Evolutionary conservation across 2,329 filamentous ascomycete genomes (phyloP).

Genomic region (Thelonectria discophora): DNA sequence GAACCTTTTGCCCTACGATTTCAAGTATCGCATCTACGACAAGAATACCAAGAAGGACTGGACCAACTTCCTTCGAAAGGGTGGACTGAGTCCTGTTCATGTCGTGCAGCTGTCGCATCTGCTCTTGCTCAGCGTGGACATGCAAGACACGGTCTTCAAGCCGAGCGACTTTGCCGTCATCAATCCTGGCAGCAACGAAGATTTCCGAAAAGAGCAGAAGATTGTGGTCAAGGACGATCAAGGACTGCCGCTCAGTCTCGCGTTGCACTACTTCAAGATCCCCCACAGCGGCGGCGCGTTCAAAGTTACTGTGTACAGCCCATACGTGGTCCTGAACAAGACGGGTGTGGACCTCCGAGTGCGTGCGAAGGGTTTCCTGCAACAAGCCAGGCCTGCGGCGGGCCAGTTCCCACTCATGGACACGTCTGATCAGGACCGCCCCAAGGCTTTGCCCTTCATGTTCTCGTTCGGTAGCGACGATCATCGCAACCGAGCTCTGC

Average conservation of each 20-base stretch:
- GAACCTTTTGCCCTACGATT: constrained; percentile 94
- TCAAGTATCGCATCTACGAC: constrained; percentile 99
- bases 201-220: constrained; percentile 84
- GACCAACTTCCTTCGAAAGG: constrained; percentile 97
- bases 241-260: constrained; percentile 80
- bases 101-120: constrained; percentile 96
- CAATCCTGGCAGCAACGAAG: constrained; percentile 86
- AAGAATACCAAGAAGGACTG: constrained; percentile 99
- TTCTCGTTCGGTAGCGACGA: constrained; percentile 93
- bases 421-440: constrained; percentile 60
- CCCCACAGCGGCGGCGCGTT: constrained; percentile 95
- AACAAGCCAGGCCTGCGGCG: constrained; percentile 82
- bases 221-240: constrained; percentile 86
- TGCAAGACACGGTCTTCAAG: constrained; percentile 96
- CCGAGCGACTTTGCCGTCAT: constrained; percentile 97
- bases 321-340: constrained; percentile 94
- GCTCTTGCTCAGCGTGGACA: constrained; percentile 89
- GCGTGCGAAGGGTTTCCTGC: constrained; percentile 87
- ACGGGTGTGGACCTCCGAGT: constrained; percentile 90
- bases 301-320: constrained; percentile 93
- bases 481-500: constrained; percentile 85
- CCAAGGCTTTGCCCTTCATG: constrained; percentile 91
- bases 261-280: constrained; percentile 88
- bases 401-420: constrained; percentile 73
- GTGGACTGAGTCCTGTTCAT: constrained; percentile 95